These are phyloP conservation scores for Panicum hallii DNA, from an alignment of 202 grass and related monocot genomes.

Conservation along the genomic window DNA sequence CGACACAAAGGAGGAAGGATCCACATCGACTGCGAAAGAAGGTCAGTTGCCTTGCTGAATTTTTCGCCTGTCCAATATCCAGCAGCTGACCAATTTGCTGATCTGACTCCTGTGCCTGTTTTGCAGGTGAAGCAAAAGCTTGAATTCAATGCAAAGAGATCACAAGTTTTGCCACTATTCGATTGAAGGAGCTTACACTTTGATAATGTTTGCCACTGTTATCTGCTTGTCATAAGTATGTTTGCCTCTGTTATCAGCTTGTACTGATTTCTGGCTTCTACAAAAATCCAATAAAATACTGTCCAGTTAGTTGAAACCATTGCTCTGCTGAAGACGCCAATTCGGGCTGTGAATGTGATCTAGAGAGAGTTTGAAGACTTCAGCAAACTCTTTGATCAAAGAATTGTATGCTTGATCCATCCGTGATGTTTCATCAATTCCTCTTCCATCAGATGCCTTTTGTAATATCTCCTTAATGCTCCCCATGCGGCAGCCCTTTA, in stretches of 20 bases:
- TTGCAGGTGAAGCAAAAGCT: slow-evolving; percentile 47
- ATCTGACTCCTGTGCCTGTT: background rate
- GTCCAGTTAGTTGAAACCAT: background rate
- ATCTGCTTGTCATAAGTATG: background rate
- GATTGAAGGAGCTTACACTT: slow-evolving; percentile 1
- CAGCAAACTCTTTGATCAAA: slow-evolving; percentile 51
- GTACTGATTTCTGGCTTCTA: slow-evolving; percentile 28
- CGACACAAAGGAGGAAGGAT: slow-evolving; percentile 21
- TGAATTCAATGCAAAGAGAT: background rate
- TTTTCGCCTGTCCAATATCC: background rate
- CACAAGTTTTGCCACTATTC: background rate
- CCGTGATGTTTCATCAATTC: slow-evolving; percentile 46
- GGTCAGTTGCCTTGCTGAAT: slow-evolving; percentile 27
- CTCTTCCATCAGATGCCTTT: background rate
- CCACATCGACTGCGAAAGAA: background rate
- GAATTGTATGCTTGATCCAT: slow-evolving; percentile 59
- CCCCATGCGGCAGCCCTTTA: slow-evolving; percentile 54
- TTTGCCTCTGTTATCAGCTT: background rate
- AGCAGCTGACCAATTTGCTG: background rate
- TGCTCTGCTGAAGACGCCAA: background rate
- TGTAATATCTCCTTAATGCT: slow-evolving; percentile 66
- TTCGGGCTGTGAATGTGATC: slow-evolving; percentile 24
- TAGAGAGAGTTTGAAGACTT: slow-evolving; percentile 52
- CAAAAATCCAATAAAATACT: slow-evolving; percentile 12
- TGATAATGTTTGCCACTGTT: slow-evolving; percentile 21